phyloP scores from a whole-genome alignment of 208 protist species.

The Phytomonas sp. region DNA sequence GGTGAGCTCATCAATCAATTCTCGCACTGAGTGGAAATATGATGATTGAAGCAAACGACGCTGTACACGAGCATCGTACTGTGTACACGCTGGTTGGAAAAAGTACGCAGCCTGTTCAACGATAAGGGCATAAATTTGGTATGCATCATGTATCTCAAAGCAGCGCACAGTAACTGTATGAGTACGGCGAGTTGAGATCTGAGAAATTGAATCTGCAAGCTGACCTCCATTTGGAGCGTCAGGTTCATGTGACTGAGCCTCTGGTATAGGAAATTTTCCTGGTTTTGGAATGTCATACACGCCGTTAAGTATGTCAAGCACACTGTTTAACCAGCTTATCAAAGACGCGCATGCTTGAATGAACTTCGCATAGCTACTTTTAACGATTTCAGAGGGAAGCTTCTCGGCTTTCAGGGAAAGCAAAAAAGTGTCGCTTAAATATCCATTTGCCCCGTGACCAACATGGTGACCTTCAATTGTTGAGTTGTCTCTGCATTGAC shows the following conservation, averaged over 20 bases:
- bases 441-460: neutral
- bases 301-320: slow-evolving; percentile 32
- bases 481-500: neutral
- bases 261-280: slow-evolving; percentile 37
- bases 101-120: slow-evolving; percentile 45
- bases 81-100: slow-evolving; percentile 53
- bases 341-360: slow-evolving; percentile 42
- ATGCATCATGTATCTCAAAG: slow-evolving; percentile 67
- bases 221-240: neutral
- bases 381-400: slow-evolving; percentile 23
- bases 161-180: slow-evolving; percentile 47
- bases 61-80: slow-evolving; percentile 48
- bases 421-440: slow-evolving; percentile 6
- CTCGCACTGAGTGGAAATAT: slow-evolving; percentile 47
- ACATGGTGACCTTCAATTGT: neutral
- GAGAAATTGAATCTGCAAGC: neutral
- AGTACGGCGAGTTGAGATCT: neutral
- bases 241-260: neutral
- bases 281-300: slow-evolving; percentile 45
- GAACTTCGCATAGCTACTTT: slow-evolving; percentile 45
- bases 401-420: slow-evolving; percentile 17
- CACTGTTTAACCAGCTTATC: slow-evolving; percentile 35
- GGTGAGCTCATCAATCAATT: slow-evolving; percentile 39
- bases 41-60: slow-evolving; percentile 40
- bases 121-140: slow-evolving; percentile 45